These are phyloP conservation scores for Cetraspora pellucida DNA, from an alignment of 192 early-diverging fungal species.

Conservation along the genomic window DNA sequence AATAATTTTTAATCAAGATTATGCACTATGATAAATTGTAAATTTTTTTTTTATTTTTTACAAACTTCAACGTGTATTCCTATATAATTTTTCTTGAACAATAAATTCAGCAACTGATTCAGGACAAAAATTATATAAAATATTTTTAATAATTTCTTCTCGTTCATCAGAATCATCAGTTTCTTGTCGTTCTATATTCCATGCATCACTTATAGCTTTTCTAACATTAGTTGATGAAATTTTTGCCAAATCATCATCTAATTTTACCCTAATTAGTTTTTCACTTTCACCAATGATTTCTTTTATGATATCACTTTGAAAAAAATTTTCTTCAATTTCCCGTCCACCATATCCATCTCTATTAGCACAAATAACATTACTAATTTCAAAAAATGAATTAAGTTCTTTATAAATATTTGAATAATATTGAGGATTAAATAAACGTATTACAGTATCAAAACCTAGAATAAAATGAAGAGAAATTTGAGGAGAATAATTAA, in stretches of 20 bases:
- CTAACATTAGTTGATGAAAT: slow-evolving; percentile 8
- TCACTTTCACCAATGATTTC: background rate
- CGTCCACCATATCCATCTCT: slow-evolving; percentile 41
- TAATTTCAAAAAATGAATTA: slow-evolving; percentile 58
- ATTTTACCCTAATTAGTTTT: slow-evolving; percentile 17
- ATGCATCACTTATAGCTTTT: background rate
- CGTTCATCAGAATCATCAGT: background rate
- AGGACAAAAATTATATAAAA: background rate
- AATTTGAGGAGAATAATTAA: slow-evolving; percentile 28
- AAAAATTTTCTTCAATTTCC: slow-evolving; percentile 7
- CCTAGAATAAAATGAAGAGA: slow-evolving; percentile 74
- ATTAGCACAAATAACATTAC: slow-evolving; percentile 51
- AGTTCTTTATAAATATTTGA: slow-evolving; percentile 48
- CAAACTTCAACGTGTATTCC: too few species aligned
- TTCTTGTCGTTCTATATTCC: background rate
- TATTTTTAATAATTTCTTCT: background rate
- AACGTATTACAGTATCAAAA: slow-evolving; percentile 75
- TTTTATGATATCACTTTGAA: background rate
- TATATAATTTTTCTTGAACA: slow-evolving; percentile 2
- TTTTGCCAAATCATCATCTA: slow-evolving; percentile 16
- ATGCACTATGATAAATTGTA: too few species aligned
- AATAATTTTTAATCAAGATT: too few species aligned
- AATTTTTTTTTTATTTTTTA: too few species aligned
- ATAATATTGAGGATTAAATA: slow-evolving; percentile 81
- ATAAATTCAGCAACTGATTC: background rate